A percentile compares a stretch with the other conserved stretches of the same genome.
phyloP scores from a whole-genome alignment of 2,329 filamentous ascomycete species.

The Trichophyton benhamiae region DNA sequence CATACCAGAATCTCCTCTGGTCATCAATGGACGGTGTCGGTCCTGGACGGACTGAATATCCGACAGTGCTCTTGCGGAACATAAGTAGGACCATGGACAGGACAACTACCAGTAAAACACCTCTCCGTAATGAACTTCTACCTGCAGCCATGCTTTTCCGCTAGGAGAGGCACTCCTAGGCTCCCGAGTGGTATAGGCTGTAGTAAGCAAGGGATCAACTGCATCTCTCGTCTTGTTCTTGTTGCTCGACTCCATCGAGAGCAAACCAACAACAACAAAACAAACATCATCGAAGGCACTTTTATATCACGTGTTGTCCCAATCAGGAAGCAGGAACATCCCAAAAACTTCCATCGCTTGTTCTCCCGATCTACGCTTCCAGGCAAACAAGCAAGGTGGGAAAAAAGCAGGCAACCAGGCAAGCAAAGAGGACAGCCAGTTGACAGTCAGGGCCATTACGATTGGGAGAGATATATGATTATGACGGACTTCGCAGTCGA shows the following conservation, averaged over 20 bases:
- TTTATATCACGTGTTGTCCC: background rate
- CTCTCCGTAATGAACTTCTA: slow-evolving; percentile 9
- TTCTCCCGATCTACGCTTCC: background rate
- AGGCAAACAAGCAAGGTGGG: background rate
- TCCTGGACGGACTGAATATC: background rate
- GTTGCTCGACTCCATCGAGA: background rate
- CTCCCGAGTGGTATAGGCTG: background rate
- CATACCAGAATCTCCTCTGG: slow-evolving; percentile 13
- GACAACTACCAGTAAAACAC: slow-evolving; percentile 5
- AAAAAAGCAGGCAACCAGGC: too few relatives aligned
- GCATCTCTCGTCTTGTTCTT: background rate
- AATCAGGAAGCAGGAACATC: background rate
- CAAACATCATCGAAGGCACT: slow-evolving; percentile 16
- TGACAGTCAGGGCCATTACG: too few relatives aligned
- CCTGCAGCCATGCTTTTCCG: slow-evolving; percentile 5
- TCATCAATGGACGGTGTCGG: slow-evolving; percentile 3
- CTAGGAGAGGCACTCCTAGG: background rate
- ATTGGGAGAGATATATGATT: too few relatives aligned
- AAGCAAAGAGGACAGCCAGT: background rate
- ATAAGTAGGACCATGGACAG: background rate
- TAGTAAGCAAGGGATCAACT: background rate
- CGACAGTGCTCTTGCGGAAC: slow-evolving; percentile 1
- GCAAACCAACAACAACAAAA: background rate
- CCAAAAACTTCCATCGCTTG: background rate
- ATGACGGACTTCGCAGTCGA: too few relatives aligned